Evolutionary conservation across 768 basidiomycete genomes (phyloP), one percentile per base, ranked within the genome.

Genomic region (Amyloporia xantha): DNA sequence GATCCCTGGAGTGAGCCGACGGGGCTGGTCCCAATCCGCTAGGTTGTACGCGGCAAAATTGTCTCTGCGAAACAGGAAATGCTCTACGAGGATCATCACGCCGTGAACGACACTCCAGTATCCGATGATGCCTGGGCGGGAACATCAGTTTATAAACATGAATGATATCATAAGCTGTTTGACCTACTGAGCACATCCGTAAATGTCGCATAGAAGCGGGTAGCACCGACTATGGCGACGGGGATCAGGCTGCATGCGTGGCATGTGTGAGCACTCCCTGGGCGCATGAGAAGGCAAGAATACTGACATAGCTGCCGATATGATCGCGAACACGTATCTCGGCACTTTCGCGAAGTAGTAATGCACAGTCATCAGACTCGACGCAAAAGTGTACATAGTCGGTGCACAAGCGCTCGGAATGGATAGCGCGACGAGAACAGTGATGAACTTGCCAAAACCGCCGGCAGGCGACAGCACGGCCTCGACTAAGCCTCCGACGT

Each of bases 391-490:
- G 59, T 82, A 82, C 68, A 81, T 78, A 33, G 77, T 77, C 0
- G 79, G 79, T 1, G 77, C 77, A 33, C 75, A 73, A 41, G 79
- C 79, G 51, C 74, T 75, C 9, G 75, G 72, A 28, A 79, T 71
- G 43, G 69, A 73, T 44, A 82, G 63, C 20, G 79, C 77, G 39
- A 80, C 65, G 20, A 82, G 53, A 30, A 75, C 72, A 0, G 69
- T 69, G 25, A 78, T 64, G 62, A 77, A 71, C 55, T 70, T 69
- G 42, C 73, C 73, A 43, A 76, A 77, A 1, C 67, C 64, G 5
- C 74, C 73, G 0, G 70, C 55, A 2, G 71, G 70, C 0, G 56
- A 45, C 41, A 75, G 54, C 10, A 74, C 54, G 0, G 71, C 67
- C 15, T 62, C 62, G 38, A 77, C 50, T 33, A 77, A 63, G 5